phyloP scores from a whole-genome alignment of 106 monocot genomes.

The Acorus gramineus region DNA sequence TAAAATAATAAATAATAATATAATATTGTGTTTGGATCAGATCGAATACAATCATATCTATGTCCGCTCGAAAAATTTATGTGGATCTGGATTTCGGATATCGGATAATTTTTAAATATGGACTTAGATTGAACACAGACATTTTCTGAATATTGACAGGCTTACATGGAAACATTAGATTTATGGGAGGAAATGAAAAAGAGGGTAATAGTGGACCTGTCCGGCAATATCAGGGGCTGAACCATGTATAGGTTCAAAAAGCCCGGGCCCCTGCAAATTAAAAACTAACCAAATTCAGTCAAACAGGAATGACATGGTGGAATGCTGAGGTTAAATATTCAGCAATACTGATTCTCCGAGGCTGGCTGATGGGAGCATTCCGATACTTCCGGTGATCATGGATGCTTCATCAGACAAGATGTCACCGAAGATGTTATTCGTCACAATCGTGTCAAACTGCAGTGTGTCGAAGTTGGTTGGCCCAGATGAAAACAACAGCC shows the following conservation, averaged over 20 bases:
- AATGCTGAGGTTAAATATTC: neutral
- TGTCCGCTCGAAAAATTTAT: no score
- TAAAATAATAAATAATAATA: no score
- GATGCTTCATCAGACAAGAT: conserved; percentile 97
- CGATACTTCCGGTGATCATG: conserved; percentile 95
- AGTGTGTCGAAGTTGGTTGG: neutral
- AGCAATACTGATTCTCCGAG: conserved; percentile 72
- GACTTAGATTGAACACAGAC: no score
- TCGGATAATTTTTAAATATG: no score
- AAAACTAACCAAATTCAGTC: neutral
- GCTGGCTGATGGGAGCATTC: conserved; percentile 97
- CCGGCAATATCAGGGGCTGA: conserved; percentile 97
- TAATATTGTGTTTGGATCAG: no score
- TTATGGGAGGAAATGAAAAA: neutral
- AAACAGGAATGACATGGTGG: no score
- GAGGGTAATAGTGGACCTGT: conserved; percentile 33
- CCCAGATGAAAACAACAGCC: no score
- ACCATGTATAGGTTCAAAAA: conserved; percentile 94
- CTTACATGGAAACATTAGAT: neutral
- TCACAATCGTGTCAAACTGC: conserved; percentile 95
- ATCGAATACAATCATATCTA: no score
- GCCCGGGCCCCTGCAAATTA: conserved; percentile 69
- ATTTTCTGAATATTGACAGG: no score
- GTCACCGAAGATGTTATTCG: conserved; percentile 94
- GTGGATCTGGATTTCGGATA: no score